phyloP scores from a whole-genome alignment of 2,329 filamentous ascomycete genomes.

The Penicillium brasilianum region DNA sequence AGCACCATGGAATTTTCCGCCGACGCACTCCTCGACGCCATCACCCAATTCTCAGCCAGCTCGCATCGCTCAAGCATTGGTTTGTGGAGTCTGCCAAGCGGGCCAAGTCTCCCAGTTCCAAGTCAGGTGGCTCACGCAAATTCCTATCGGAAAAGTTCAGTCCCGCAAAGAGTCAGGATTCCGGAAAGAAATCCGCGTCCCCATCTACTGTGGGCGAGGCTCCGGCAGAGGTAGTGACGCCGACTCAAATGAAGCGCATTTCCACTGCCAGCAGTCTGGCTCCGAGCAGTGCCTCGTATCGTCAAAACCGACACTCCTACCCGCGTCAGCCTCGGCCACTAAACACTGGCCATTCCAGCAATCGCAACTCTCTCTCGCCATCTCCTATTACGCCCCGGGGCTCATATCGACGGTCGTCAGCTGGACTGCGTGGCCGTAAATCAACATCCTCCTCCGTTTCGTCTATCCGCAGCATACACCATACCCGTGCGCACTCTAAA shows the following conservation, averaged over 20 bases:
- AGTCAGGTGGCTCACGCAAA: conserved; percentile 43
- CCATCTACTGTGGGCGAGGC: conserved; percentile 31
- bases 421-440: conserved; percentile 85
- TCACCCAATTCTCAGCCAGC: conserved; percentile 68
- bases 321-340: conserved; percentile 43
- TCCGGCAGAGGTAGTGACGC: conserved; percentile 38
- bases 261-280: conserved; percentile 50
- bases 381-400: conserved; percentile 86
- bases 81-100: conserved; percentile 70
- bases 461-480: conserved; percentile 88
- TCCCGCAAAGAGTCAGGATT: conserved; percentile 46
- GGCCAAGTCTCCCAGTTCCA: conserved; percentile 60
- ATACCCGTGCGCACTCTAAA: conserved; percentile 89
- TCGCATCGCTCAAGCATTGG: conserved; percentile 73
- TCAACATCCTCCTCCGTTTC: conserved; percentile 96
- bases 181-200: conserved; percentile 34
- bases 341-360: conserved; percentile 41
- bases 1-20: conserved; percentile 61
- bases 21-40: conserved; percentile 61
- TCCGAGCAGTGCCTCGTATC: conserved; percentile 49
- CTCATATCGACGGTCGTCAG: conserved; percentile 80
- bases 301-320: conserved; percentile 49
- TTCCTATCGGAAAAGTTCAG: conserved; percentile 47
- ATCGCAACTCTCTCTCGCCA: conserved; percentile 80
- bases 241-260: conserved; percentile 47